These are phyloP conservation scores for Rhizophagus prolifer DNA, from an alignment of 192 early-diverging fungal genomes.

Conservation along the genomic window DNA sequence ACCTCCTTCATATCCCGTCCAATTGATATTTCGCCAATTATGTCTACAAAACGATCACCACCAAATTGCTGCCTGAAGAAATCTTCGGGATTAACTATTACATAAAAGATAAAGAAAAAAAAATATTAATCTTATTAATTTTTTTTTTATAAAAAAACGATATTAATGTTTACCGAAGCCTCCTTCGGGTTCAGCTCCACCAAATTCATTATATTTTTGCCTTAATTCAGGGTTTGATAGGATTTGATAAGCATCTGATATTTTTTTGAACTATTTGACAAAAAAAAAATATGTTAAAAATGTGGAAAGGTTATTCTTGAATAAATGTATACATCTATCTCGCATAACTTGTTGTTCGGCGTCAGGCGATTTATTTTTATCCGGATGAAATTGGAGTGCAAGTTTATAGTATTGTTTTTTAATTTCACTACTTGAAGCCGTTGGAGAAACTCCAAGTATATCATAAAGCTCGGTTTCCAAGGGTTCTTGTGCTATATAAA, in stretches of 20 bases:
- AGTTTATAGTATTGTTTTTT: slow-evolving; percentile 91
- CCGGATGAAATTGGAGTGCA: slow-evolving; percentile 88
- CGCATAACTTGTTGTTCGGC: slow-evolving; percentile 67
- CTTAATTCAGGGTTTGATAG: slow-evolving; percentile 89
- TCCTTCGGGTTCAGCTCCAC: slow-evolving; percentile 63
- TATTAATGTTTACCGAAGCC: slow-evolving; percentile 53
- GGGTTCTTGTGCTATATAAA: slow-evolving; percentile 64
- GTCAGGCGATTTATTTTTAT: slow-evolving; percentile 72
- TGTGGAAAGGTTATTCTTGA: too few relatives aligned
- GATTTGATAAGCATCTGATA: slow-evolving; percentile 97
- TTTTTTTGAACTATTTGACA: slow-evolving; percentile 75
- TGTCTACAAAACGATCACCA: slow-evolving; percentile 94
- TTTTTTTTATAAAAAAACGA: too few relatives aligned
- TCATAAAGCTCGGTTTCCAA: slow-evolving; percentile 90
- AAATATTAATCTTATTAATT: not conserved
- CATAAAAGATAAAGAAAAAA: slow-evolving; percentile 3
- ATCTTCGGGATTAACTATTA: slow-evolving; percentile 83
- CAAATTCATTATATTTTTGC: slow-evolving; percentile 85
- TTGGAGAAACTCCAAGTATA: slow-evolving; percentile 68
- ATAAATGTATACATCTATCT: not conserved
- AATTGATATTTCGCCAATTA: slow-evolving; percentile 98
- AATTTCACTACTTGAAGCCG: slow-evolving; percentile 79
- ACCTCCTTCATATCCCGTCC: slow-evolving; percentile 89
- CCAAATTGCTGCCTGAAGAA: slow-evolving; percentile 98
- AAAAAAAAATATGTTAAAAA: not conserved